Conservation (phyloP, 2,329 filamentous ascomycete species). For the Pestalotiopsis sp. region DNA sequence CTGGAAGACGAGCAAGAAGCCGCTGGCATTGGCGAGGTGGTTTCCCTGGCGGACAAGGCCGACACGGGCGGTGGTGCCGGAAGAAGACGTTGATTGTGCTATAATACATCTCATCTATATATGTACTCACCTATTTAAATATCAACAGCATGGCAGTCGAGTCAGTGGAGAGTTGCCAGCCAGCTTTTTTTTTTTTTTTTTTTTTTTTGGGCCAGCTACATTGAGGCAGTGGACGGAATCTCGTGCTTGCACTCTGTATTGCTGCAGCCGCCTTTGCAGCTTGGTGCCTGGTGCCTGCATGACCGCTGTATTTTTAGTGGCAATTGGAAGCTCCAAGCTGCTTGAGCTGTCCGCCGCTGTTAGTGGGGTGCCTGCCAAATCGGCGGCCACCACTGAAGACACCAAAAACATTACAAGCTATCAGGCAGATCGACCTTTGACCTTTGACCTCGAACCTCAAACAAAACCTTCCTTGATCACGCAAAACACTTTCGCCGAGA, state of each 20-base stretch:
- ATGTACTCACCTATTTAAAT: not conserved
- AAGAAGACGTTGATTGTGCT: slow-evolving; percentile 27
- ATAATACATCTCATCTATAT: not conserved
- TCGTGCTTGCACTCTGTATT: no score
- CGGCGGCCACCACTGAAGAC: not conserved
- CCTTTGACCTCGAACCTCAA: not conserved
- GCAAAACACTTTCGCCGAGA: not conserved
- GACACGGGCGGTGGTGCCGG: slow-evolving; percentile 53
- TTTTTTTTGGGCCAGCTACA: no score
- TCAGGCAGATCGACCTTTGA: not conserved
- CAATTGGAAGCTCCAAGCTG: not conserved
- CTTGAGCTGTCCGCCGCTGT: not conserved
- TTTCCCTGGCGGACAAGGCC: slow-evolving; percentile 77
- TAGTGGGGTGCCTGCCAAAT: not conserved
- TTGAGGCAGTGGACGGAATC: no score
- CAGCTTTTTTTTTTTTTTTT: no score
- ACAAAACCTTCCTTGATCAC: not conserved
- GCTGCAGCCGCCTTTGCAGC: no score
- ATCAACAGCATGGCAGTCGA: not conserved
- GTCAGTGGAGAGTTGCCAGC: no score
- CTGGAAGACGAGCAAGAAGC: slow-evolving; percentile 96
- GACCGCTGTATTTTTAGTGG: not conserved
- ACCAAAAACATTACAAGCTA: not conserved
- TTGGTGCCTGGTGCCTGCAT: no score
- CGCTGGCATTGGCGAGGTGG: slow-evolving; percentile 91